Conservation (phyloP, 768 basidiomycete species). For the Xerocomus potaroensis region DNA sequence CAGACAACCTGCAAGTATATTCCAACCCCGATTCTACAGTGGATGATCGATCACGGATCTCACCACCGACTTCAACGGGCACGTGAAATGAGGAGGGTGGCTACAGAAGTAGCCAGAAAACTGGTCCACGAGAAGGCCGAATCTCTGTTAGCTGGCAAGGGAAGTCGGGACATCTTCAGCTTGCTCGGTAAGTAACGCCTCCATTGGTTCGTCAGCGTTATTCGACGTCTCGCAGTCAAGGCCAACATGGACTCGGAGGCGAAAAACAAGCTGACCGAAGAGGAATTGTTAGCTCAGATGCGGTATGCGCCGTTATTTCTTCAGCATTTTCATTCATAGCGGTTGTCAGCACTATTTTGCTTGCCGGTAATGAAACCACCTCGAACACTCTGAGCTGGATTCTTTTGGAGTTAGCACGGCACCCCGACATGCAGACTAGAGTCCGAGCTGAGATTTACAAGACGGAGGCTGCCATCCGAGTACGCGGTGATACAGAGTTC, state of each 20-base stretch:
- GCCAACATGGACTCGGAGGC: constrained; percentile 12
- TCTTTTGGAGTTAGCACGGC: constrained; percentile 49
- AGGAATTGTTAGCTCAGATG: neutral
- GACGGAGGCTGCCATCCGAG: neutral
- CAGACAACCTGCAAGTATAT: neutral
- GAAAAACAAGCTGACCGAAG: constrained; percentile 21
- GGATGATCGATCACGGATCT: neutral
- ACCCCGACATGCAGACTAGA: constrained; percentile 53
- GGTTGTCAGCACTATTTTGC: constrained; percentile 39
- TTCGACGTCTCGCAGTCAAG: neutral
- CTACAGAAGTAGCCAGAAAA: neutral
- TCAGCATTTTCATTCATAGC: too few species aligned
- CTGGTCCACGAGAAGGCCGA: neutral
- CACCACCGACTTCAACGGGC: neutral
- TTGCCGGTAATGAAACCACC: constrained; percentile 49
- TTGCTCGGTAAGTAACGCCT: neutral
- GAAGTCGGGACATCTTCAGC: neutral
- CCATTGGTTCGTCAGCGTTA: neutral
- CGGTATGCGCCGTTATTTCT: neutral
- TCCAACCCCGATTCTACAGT: neutral
- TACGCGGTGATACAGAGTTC: neutral
- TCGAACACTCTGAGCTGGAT: constrained; percentile 39
- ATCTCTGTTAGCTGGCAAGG: neutral
- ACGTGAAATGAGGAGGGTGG: neutral
- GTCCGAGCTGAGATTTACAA: constrained; percentile 40